These are phyloP conservation scores for Podaxis carcinomalis DNA, from an alignment of 768 basidiomycete genomes.

Conservation along the genomic window DNA sequence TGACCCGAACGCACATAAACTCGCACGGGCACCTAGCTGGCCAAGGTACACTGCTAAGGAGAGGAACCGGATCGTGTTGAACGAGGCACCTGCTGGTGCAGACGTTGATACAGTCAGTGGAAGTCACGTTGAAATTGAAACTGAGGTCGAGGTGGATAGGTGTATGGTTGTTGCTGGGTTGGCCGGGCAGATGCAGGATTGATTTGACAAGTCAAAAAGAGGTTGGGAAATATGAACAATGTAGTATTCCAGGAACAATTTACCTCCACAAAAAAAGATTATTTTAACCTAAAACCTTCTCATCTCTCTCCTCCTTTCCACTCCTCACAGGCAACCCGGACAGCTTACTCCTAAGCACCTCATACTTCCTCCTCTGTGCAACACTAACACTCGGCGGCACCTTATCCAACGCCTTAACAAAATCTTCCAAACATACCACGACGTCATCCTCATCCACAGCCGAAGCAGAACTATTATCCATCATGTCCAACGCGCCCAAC, in stretches of 20 bases:
- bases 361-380: constrained; percentile 80
- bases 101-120: constrained; percentile 30
- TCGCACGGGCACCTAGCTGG: constrained; percentile 50
- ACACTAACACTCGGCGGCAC: constrained; percentile 83
- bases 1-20: constrained; percentile 53
- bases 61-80: constrained; percentile 42
- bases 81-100: constrained; percentile 27
- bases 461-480: constrained; percentile 34
- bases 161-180: constrained; percentile 35
- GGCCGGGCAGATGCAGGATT: constrained; percentile 31
- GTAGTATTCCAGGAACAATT: neutral
- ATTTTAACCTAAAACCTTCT: constrained; percentile 10
- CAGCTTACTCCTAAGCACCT: constrained; percentile 75
- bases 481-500: constrained; percentile 61
- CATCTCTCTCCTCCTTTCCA: constrained; percentile 38
- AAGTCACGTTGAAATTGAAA: constrained; percentile 37
- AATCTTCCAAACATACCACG: constrained; percentile 61
- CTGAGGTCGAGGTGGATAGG: constrained; percentile 28
- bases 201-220: neutral
- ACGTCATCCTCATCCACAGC: constrained; percentile 22
- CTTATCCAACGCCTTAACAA: constrained; percentile 69
- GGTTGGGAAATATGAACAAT: neutral
- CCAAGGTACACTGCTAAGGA: constrained; percentile 25
- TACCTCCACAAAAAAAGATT: too few species aligned
- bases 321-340: constrained; percentile 66